Percentiles rank a stretch among this genome's conserved stretches.
phyloP scores from a whole-genome alignment of 306 rosid species.

The Dalbergia cultrata region DNA sequence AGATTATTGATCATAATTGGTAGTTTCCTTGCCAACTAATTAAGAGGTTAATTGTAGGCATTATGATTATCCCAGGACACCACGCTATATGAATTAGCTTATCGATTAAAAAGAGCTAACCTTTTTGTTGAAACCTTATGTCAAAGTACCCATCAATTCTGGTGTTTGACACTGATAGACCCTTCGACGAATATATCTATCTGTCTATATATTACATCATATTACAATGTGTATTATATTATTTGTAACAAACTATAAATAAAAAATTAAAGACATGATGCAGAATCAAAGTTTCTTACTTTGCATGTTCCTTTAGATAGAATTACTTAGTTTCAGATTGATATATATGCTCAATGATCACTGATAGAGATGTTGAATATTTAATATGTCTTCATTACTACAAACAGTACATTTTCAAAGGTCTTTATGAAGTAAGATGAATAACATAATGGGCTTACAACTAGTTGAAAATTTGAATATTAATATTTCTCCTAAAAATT shows the following conservation, averaged over 20 bases:
- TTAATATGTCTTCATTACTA: constrained; percentile 5
- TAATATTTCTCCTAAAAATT: not conserved
- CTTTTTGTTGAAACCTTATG: constrained; percentile 45
- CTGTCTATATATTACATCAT: no score
- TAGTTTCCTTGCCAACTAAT: constrained; percentile 42
- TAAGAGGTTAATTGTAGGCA: constrained; percentile 18
- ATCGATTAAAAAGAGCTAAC: not conserved
- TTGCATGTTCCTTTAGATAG: not conserved
- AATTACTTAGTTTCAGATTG: not conserved
- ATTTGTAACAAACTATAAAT: not conserved
- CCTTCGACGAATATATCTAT: constrained; percentile 6
- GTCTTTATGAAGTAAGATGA: not conserved
- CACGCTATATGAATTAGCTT: constrained; percentile 11
- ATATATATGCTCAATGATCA: not conserved
- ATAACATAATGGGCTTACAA: constrained; percentile 1
- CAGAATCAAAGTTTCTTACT: not conserved
- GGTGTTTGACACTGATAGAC: constrained; percentile 35
- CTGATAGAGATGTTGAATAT: not conserved
- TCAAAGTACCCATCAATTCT: constrained; percentile 44
- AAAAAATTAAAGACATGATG: not conserved
- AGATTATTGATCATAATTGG: constrained; percentile 42
- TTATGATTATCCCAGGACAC: not conserved
- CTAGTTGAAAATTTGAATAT: not conserved
- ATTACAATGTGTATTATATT: not conserved
- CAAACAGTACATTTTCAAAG: not conserved